Evolutionary conservation across 345 rosid genomes (phyloP), one percentile per base, ranked within the genome.

Genomic region (Populus davidiana): DNA sequence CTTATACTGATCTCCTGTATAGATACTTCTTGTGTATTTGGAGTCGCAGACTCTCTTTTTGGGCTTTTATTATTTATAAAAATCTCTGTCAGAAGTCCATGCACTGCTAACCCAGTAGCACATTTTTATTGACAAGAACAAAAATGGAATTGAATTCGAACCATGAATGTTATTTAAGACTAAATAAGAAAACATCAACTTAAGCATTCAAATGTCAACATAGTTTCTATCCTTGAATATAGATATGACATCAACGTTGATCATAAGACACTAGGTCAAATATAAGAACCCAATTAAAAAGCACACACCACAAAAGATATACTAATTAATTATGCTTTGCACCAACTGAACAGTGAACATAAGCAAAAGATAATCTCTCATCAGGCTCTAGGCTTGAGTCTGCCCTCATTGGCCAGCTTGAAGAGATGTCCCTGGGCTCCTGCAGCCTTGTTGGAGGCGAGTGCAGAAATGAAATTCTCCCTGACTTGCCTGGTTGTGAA

Each of bases 371-470:
- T 29, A 4, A 62, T 20, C 14, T 27, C 20, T 25, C 10, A 71
- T 88, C 84, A 90, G 81, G 76, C 56, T 81, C 81, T 80, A 16
- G 87, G 91, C 88, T 88, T 89, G 85, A 86, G 85, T 44, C 77
- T 91, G 69, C 94, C 98, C 82, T 96, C 96, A 78, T 96, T 96
- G 35, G 98, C 98, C 52, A 91, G 90, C 91, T 87, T 89, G 90
- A 96, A 96, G 79, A 93, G 77, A 17, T 52, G 87, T 8, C 95
- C 99, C 80, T 91, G 98, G 59, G 91, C 83, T n/a, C 85, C 83
- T 21, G 98, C 99, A 59, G 96, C 92, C 35, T 73, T 81, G 86
- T 85, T 85, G n/a, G 97, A 91, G 72, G 84, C 74, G 7, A 92
- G 87, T 35, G 91, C 91, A 2, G 89, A 65, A 0, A 87, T 66